Evolutionary conservation across 495 filamentous ascomycete genomes (phyloP).

Genomic region (Apodospora peruviana): DNA sequence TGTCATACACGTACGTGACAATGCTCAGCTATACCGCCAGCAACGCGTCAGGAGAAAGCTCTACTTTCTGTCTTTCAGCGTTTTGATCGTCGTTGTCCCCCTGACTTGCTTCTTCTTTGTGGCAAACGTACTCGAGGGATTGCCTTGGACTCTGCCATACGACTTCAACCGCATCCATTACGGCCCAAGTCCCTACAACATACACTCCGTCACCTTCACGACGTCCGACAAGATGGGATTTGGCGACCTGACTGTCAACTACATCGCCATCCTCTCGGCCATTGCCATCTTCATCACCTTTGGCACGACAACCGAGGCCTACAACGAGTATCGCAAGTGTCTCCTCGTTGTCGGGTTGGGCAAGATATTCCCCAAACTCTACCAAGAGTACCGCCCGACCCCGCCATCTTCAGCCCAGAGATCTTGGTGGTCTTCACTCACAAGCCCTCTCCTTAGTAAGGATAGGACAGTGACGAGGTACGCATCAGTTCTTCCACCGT

Average conservation of each 20-base stretch:
- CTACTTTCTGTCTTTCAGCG: constrained; percentile 63
- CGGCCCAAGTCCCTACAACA: constrained; percentile 35
- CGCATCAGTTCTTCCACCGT: background rate
- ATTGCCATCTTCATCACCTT: constrained; percentile 71
- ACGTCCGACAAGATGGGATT: constrained; percentile 44
- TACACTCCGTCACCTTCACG: constrained; percentile 56
- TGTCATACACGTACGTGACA: constrained; percentile 51
- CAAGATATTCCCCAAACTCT: constrained; percentile 37
- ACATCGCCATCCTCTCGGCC: constrained; percentile 56
- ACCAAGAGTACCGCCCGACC: constrained; percentile 21
- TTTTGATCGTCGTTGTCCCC: constrained; percentile 64
- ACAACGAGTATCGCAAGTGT: constrained; percentile 61
- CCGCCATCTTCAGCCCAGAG: background rate
- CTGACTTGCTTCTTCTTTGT: constrained; percentile 56
- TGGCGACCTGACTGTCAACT: constrained; percentile 57
- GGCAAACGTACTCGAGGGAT: constrained; percentile 42
- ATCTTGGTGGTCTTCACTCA: background rate
- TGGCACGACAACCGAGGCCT: constrained; percentile 71
- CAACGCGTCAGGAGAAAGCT: constrained; percentile 67
- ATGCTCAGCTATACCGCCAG: constrained; percentile 34
- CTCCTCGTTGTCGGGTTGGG: constrained; percentile 47
- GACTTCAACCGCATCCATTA: constrained; percentile 31
- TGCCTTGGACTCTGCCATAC: constrained; percentile 48
- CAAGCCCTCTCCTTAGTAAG: background rate
- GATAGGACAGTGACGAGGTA: background rate